Evolutionary conservation across 139 green algal genomes (phyloP).

Genomic region (Chlamydomonas urium): DNA sequence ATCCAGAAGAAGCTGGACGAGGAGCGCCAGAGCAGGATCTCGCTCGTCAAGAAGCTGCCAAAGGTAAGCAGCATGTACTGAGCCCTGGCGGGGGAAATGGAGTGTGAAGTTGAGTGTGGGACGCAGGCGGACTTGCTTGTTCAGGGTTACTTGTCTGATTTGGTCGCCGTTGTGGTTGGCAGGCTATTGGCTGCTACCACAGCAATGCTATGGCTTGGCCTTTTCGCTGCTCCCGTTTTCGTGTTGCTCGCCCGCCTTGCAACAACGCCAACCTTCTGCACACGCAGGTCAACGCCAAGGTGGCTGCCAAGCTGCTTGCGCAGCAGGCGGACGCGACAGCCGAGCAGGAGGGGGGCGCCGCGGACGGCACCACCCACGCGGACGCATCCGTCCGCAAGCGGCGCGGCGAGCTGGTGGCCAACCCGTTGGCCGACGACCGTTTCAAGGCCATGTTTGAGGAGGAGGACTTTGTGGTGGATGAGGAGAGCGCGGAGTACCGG

Average conservation of each 20-base stretch:
- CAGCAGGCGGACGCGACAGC: slow-evolving; percentile 27
- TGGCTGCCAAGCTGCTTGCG: slow-evolving; percentile 63
- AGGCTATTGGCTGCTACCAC: too few species aligned
- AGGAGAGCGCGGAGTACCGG: slow-evolving; percentile 72
- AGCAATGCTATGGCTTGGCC: too few species aligned
- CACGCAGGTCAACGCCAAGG: slow-evolving; percentile 14
- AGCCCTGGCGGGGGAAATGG: too few species aligned
- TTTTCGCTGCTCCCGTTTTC: too few species aligned
- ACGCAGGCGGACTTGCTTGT: too few species aligned
- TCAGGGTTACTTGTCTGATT: too few species aligned
- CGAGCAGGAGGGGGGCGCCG: not conserved
- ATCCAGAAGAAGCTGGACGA: slow-evolving; percentile 84
- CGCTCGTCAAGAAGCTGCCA: slow-evolving; percentile 73
- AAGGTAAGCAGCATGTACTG: too few species aligned
- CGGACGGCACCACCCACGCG: not conserved
- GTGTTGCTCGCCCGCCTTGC: too few species aligned
- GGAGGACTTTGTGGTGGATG: slow-evolving; percentile 76
- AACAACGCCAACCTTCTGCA: too few species aligned
- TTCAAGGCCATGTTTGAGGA: slow-evolving; percentile 84
- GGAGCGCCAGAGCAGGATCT: slow-evolving; percentile 79
- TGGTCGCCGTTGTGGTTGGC: too few species aligned
- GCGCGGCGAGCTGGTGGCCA: slow-evolving; percentile 15
- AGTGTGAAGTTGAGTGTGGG: too few species aligned
- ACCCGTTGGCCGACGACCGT: slow-evolving; percentile 58
- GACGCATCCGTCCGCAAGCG: slow-evolving; percentile 19